Base-by-base conservation (phyloP, 805 yeast genomes). In the Lipomyces sp. region DNA sequence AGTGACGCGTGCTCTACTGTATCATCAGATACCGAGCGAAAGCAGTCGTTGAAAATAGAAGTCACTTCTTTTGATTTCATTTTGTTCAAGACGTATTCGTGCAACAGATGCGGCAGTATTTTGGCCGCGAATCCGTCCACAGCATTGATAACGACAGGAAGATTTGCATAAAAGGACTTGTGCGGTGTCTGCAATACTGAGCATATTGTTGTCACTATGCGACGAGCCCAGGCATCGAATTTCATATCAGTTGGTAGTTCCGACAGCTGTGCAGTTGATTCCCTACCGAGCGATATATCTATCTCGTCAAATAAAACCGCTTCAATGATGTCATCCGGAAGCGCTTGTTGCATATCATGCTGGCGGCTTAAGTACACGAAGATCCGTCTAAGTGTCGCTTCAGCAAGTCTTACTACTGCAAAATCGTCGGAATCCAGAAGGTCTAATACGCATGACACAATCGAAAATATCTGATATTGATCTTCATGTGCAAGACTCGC, bases 1-100 rank as follows among this genome's bases (percentile, higher is more conserved):
- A 72, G 60, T 33, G 60, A 53, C 8, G 62, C 61, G 18, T 63
- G 62, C 30, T 29, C 33, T 10, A 57, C 57, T 5, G 68, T 59
- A 8, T 54, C 65, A 2, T 53, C 55, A 7, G 57, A 54, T 24
- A 58, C 48, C 1, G 61, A 30, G 24, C 57, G 53, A n/a, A 53
- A 53, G 18, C 59, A 37, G 11, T 48, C 53, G 35, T 66, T 62
- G 35, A 66, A 63, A 15, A 69, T 45, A 10, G 32, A 6, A 8
- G 67, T 29, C 1, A 64, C 34, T 24, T 60, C 63, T 6, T n/a
- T 35, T 11, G 64, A 45, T 4, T 18, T 29, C 56, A 11, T 24
- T 15, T 51, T 24, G n/a, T 30, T 29, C 42, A 48, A 15, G 11
- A 60, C 62, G 18, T 32, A 58, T 15, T 51, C 61, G 15, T 55